These are phyloP conservation scores for Kodamaea alishanica DNA, from an alignment of 1,139 yeast genomes.

Conservation along the genomic window DNA sequence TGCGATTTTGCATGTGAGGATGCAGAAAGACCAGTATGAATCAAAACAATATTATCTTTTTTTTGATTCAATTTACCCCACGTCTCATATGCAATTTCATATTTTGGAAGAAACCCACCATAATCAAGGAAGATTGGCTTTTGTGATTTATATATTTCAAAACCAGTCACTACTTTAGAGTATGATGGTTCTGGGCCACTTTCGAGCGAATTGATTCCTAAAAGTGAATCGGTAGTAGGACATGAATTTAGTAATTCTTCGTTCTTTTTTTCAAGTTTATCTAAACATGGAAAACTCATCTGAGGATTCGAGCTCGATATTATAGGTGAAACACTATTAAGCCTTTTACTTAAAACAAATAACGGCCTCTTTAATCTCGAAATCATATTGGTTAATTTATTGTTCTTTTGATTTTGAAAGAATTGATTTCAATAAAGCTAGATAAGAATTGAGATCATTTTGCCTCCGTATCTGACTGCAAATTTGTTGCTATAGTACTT, in stretches of 20 bases:
- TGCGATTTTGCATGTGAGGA: conserved; percentile 94
- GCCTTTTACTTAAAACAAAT: no score
- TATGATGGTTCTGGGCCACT: conserved; percentile 87
- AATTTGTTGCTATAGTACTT: no score
- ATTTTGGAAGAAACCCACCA: conserved; percentile 75
- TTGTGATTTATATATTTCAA: conserved; percentile 50
- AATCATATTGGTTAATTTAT: no score
- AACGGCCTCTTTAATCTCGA: no score
- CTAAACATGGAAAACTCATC: conserved; percentile 82
- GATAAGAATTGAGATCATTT: no score
- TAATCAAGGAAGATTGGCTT: conserved; percentile 70
- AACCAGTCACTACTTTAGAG: conserved; percentile 67
- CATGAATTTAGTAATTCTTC: conserved; percentile 27
- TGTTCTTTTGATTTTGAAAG: no score
- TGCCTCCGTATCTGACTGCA: no score
- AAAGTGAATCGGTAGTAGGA: conserved; percentile 8
- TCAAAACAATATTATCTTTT: conserved; percentile 66
- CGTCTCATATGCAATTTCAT: conserved; percentile 81
- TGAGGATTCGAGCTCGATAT: conserved; percentile 44
- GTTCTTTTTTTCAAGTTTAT: conserved; percentile 62
- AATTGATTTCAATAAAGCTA: no score
- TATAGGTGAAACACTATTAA: no score
- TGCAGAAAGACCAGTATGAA: conserved; percentile 91
- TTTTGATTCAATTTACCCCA: conserved; percentile 53
- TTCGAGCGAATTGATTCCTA: conserved; percentile 47